Base-by-base conservation (phyloP, 2,329 filamentous ascomycete species). In the Fusarium austroafricanum region DNA sequence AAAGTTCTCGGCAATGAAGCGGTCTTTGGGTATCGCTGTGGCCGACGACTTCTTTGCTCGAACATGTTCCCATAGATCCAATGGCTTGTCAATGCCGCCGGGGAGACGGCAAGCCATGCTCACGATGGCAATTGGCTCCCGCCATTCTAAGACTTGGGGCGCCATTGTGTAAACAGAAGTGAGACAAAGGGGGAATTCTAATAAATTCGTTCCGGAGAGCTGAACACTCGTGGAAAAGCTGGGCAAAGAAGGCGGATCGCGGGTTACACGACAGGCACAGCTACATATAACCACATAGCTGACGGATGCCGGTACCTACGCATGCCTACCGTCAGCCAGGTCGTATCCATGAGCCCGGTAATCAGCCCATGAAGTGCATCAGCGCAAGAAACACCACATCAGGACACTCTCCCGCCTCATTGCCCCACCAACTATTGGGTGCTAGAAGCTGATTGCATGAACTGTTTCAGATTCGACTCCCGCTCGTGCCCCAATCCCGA, bases 21-120 rank as follows among this genome's bases (percentile, higher is more conserved):
- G 65, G 54, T 72, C 68, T 29, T 65, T 65, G 15, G 70, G 70
- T 47, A 72, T 72, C 21, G 68, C 35, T 8, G 64, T 72, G 37
- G 68, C 68, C 2, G 65, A 71, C 35, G 65, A 72, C 23, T 58
- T 54, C 11, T 65, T 66, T 58, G 65, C 68, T 46, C 65, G 55
- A 53, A 72, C 68, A 56, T 73, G 68, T 2, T 73, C 65, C 70
- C 70, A 72, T 8, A 72, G 62, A 44, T 72, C 70, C 6, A 52
- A 56, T 12, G 70, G 68, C 38, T 72, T 73, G 45, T 71, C 62
- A 35, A 72, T 73, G 20, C 68, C 70, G 8, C 70, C 70, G 8
- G 70, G 70, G 33, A 72, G 70, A 33, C 70, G 70, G 20, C 70
- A 72, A 14, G 70, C 70, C 68, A 71, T 71, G 47, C 68, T 57